Base-by-base conservation (phyloP, 768 basidiomycete species). In the Trametes punicea region DNA sequence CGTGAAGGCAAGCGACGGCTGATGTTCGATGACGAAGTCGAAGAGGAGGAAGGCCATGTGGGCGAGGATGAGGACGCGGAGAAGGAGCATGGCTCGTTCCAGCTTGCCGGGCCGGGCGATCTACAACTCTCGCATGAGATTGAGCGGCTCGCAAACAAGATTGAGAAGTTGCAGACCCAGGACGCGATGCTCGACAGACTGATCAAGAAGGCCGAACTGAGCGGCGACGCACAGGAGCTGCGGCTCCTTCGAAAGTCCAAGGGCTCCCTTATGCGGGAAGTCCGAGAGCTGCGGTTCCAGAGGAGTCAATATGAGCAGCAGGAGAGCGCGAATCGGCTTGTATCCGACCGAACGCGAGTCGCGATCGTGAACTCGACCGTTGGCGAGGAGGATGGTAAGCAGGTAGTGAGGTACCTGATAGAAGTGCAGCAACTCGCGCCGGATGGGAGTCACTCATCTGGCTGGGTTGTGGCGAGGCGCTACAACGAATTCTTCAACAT, bases 401-500 rank as follows among this genome's bases (percentile, higher is more conserved):
- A 89, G 23, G 91, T 98, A 20, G 92, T 95, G 38, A 81, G 93
- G 27, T 98, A 98, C 66, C 81, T 96, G 30, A 78, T 98, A 41
- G 92, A 97, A 71, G 85, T 99, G 2, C 91, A 93, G 67, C 95
- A 97, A 61, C 76, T 92, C 27, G 86, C 81, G n/a, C 71, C 73
- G 0, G 90, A 95, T 65, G 92, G 89, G 7, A 81, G 78, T 36
- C 86, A 89, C 68, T 76, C 84, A 2, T 88, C 89, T 0, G 93
- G 91, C 0, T 99, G 97, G 97, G 87, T 94, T 29, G 86, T 98
- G 6, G 90, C 93, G 8, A 77, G 95, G 61, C 77, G 97, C 57
- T 99, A 97, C 71, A 97, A 94, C 69, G 95, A 98, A 67, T 99
- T 99, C 69, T 80, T 88, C 59, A 86, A 81, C 51, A 87, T 98